phyloP scores from a whole-genome alignment of 306 rosid genomes.

The Dryas octopetala region DNA sequence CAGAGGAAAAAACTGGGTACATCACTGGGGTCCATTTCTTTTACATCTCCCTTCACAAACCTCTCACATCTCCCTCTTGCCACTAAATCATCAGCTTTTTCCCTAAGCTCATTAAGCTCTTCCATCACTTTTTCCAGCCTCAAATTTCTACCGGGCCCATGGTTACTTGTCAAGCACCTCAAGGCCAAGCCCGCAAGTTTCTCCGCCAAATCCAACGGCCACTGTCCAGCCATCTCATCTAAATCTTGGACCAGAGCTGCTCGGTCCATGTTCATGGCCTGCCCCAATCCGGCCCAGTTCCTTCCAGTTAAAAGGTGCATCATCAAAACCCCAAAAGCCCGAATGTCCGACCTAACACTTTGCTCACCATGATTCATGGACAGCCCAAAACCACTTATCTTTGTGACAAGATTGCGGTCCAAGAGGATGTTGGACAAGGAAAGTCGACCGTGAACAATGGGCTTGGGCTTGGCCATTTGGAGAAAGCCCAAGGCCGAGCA shows the following conservation, averaged over 20 bases:
- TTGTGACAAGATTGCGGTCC: conserved; percentile 69
- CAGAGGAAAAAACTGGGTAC: conserved; percentile 69
- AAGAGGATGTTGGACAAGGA: conserved; percentile 54
- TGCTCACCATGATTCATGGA: conserved; percentile 18
- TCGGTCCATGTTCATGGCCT: conserved; percentile 42
- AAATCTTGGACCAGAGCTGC: conserved; percentile 40
- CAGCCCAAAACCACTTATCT: conserved; percentile 57
- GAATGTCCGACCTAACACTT: conserved; percentile 37
- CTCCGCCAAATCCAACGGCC: conserved; percentile 71
- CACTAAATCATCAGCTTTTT: conserved; percentile 42
- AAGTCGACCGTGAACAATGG: conserved; percentile 54
- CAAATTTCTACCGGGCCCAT: conserved; percentile 35
- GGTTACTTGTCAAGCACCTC: conserved; percentile 45
- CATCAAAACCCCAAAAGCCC: conserved; percentile 53
- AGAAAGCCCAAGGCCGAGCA: conserved; percentile 70
- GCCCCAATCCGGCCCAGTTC: conserved; percentile 55
- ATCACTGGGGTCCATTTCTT: conserved; percentile 33
- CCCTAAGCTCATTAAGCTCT: conserved; percentile 57
- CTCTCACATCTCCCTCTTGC: conserved; percentile 30
- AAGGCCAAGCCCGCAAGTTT: conserved; percentile 48
- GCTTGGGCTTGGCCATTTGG: conserved; percentile 40
- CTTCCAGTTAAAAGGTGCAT: conserved; percentile 63
- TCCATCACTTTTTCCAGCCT: conserved; percentile 46
- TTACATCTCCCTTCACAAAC: conserved; percentile 21
- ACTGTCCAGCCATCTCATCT: conserved; percentile 66